These are phyloP conservation scores for Calonectria hawksworthii DNA, from an alignment of 2,329 filamentous ascomycete species.

Conservation along the genomic window DNA sequence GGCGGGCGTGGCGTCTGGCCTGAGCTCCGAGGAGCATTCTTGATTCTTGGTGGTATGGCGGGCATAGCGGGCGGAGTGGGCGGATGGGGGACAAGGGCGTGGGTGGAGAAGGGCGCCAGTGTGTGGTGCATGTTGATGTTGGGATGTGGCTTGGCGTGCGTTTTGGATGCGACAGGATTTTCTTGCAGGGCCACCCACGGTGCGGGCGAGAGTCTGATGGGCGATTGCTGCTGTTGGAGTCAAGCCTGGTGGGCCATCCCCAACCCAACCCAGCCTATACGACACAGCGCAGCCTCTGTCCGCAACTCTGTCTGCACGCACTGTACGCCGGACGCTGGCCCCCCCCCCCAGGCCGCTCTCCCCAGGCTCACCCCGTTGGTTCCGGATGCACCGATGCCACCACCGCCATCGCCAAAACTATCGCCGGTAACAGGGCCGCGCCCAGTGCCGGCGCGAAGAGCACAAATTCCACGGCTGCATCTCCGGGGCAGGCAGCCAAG, in stretches of 20 bases:
- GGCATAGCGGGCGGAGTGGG: constrained; percentile 16
- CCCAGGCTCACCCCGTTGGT: background rate
- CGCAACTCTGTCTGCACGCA: background rate
- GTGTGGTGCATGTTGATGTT: constrained; percentile 16
- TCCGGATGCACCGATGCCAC: constrained; percentile 20
- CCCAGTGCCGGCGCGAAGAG: constrained; percentile 13
- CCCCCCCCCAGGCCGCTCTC: background rate
- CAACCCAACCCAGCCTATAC: background rate
- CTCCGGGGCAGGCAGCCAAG: background rate
- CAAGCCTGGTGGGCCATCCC: background rate
- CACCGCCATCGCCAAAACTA: constrained; percentile 9
- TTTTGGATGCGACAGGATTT: constrained; percentile 13
- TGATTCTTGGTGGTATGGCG: constrained; percentile 20
- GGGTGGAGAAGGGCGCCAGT: constrained; percentile 1
- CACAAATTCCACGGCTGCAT: constrained; percentile 9
- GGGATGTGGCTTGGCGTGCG: constrained; percentile 2
- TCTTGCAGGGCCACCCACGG: constrained; percentile 6
- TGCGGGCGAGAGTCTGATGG: constrained; percentile 4
- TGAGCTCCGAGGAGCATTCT: constrained; percentile 8
- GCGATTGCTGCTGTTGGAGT: background rate
- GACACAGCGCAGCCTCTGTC: background rate
- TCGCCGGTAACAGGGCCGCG: constrained; percentile 13
- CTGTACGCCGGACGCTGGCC: background rate
- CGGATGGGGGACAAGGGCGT: background rate
- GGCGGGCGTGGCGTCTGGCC: constrained; percentile 16